Percentiles rank a stretch among this genome's conserved stretches.
Conservation (phyloP, 116 monocot species). For the Cymodocea nodosa region DNA sequence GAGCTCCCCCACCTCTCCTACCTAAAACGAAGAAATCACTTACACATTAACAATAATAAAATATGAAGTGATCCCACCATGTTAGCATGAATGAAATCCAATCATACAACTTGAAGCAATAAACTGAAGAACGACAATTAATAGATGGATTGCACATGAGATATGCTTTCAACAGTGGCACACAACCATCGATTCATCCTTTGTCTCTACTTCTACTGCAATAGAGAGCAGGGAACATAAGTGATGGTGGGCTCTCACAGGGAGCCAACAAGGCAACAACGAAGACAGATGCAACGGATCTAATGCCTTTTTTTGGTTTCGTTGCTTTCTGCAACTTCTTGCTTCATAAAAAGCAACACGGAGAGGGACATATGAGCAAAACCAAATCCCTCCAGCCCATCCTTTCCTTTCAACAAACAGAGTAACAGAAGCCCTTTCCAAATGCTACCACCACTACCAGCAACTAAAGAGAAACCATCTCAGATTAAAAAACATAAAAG, state of each 20-base stretch:
- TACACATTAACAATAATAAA: background rate
- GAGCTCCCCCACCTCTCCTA: constrained; percentile 59
- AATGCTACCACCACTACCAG: background rate
- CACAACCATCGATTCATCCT: background rate
- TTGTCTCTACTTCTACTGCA: too few relatives aligned
- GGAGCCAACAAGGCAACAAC: background rate
- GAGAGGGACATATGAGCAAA: too few relatives aligned
- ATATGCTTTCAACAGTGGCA: background rate
- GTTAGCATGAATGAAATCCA: too few relatives aligned
- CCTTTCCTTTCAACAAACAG: background rate
- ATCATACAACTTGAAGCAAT: too few relatives aligned
- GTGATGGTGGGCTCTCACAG: background rate
- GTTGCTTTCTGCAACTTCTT: too few relatives aligned
- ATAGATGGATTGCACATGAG: background rate
- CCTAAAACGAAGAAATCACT: constrained; percentile 6
- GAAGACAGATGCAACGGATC: background rate
- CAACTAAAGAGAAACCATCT: background rate
- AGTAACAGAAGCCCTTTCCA: background rate
- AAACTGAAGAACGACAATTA: too few relatives aligned
- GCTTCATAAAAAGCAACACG: background rate
- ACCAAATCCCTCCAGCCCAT: too few relatives aligned
- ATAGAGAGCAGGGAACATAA: background rate
- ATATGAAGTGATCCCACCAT: background rate
- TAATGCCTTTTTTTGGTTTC: background rate
- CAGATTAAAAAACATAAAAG: background rate